Evolutionary conservation across 768 basidiomycete genomes (phyloP), one percentile per base, ranked within the genome.

Genomic region (Tylopilus vinaceipallidus): DNA sequence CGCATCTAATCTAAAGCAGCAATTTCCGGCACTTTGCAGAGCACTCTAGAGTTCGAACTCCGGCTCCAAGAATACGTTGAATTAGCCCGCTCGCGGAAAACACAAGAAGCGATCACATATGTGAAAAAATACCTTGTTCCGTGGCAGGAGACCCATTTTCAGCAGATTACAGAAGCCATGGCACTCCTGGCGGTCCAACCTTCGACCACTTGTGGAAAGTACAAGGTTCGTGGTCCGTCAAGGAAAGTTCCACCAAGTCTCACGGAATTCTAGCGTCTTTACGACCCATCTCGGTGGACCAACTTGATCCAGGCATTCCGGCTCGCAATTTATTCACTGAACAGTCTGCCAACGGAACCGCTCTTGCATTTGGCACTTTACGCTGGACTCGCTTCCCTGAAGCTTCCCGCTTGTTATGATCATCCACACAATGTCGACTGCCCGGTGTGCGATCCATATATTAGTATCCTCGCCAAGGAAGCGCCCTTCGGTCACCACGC

Each of bases 51-150:
- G 73, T 98, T 98, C 68, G 89, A 94, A 57, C 82, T 99, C 40
- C 84, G 97, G 38, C 77, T 97, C 35, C 97, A 99, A 70, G 93
- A 98, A 69, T 98, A 88, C 66, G 94, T 98, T 62, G 97, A 99
- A 69, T 78, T 99, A 6, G 82, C 85, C 29, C 77, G 97, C 30
- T 71, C 75, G 4, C 67, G 82, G 30, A 83, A 84, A 64, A 74
- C 72, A 10, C 61, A 73, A 38, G 88, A 89, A 46, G 97, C 97
- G 9, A 92, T 98, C 54, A 75, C 80, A 1, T 97, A 98, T 70
- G 77, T 80, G 16, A 79, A 80, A 67, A 95, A 90, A 67, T 75
- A 97, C 63, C 77, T 99, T 5, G 68, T 84, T 10, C 64, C 81
- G 6, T 95, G 93, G 92, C 82, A 86, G 49, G 85, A 87, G 26